Conservation (phyloP, 768 basidiomycete genomes). For the Auriscalpium orientale region DNA sequence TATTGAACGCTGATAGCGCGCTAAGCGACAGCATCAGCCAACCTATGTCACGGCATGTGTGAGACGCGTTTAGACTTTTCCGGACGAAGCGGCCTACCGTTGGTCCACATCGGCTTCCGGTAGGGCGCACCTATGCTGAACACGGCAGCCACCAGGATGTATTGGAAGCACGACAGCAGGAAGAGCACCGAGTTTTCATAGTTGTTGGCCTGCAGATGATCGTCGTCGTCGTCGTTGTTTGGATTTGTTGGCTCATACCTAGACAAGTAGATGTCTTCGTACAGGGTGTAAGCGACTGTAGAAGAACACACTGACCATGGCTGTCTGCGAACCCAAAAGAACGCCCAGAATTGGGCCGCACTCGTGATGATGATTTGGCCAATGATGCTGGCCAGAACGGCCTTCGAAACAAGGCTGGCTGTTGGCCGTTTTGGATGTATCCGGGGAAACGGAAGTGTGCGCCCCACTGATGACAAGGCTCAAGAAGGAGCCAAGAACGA, state of each 20-base stretch:
- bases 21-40: slow-evolving; percentile 77
- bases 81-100: slow-evolving; percentile 43
- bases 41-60: slow-evolving; percentile 31
- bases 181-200: slow-evolving; percentile 92
- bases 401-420: slow-evolving; percentile 90
- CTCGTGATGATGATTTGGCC: slow-evolving; percentile 89
- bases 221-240: slow-evolving; percentile 31
- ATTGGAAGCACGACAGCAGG: slow-evolving; percentile 95
- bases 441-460: slow-evolving; percentile 81
- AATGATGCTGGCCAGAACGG: slow-evolving; percentile 87
- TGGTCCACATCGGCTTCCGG: slow-evolving; percentile 90
- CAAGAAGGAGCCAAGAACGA: slow-evolving; percentile 5
- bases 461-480: slow-evolving; percentile 61
- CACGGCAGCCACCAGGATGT: slow-evolving; percentile 92
- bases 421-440: slow-evolving; percentile 90
- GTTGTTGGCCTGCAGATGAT: slow-evolving; percentile 77
- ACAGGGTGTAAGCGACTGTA: neutral
- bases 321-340: slow-evolving; percentile 80
- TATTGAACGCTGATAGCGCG: slow-evolving; percentile 62
- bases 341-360: slow-evolving; percentile 77
- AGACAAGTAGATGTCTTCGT: neutral
- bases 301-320: slow-evolving; percentile 61
- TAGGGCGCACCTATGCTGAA: slow-evolving; percentile 99
- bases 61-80: neutral
- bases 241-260: slow-evolving; percentile 25